Percentiles rank a stretch among this genome's conserved stretches.
phyloP scores from a whole-genome alignment of 352 stramenopile species.

The Globisporangium irregulare region DNA sequence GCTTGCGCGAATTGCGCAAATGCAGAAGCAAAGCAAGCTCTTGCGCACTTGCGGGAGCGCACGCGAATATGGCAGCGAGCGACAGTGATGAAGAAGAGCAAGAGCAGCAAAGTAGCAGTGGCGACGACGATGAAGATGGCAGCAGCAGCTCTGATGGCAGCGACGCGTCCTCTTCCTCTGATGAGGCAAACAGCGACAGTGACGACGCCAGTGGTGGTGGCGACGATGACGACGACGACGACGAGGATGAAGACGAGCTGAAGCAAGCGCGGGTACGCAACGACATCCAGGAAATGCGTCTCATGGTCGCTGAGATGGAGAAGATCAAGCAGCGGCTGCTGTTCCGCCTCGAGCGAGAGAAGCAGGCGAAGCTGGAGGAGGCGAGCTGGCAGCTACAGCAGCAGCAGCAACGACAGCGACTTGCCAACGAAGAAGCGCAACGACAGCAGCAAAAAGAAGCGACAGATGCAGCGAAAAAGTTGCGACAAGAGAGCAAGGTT shows the following conservation, averaged over 20 bases:
- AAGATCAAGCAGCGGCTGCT: constrained; percentile 50
- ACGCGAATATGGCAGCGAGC: background rate
- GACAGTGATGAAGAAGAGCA: constrained; percentile 24
- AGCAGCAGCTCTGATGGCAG: constrained; percentile 11
- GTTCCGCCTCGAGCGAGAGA: constrained; percentile 36
- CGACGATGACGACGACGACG: constrained; percentile 6
- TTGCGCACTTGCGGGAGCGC: background rate
- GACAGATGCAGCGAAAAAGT: background rate
- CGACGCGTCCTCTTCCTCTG: background rate
- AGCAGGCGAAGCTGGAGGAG: constrained; percentile 18
- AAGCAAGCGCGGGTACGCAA: constrained; percentile 35
- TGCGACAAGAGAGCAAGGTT: background rate
- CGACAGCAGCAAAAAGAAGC: constrained; percentile 3
- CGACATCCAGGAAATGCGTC: constrained; percentile 42
- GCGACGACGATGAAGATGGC: constrained; percentile 22
- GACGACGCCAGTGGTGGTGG: background rate
- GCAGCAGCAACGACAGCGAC: constrained; percentile 2
- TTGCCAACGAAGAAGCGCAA: constrained; percentile 7
- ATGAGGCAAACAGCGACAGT: constrained; percentile 10
- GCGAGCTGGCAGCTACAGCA: constrained; percentile 19
- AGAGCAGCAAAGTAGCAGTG: constrained; percentile 16
- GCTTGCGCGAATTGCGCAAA: constrained; percentile 2
- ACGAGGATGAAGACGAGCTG: constrained; percentile 6
- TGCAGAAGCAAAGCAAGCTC: constrained; percentile 3
- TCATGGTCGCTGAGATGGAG: constrained; percentile 62